Percentiles rank a stretch among this genome's conserved stretches.
phyloP scores from a whole-genome alignment of 768 basidiomycete species.

The Hortiboletus campestris region DNA sequence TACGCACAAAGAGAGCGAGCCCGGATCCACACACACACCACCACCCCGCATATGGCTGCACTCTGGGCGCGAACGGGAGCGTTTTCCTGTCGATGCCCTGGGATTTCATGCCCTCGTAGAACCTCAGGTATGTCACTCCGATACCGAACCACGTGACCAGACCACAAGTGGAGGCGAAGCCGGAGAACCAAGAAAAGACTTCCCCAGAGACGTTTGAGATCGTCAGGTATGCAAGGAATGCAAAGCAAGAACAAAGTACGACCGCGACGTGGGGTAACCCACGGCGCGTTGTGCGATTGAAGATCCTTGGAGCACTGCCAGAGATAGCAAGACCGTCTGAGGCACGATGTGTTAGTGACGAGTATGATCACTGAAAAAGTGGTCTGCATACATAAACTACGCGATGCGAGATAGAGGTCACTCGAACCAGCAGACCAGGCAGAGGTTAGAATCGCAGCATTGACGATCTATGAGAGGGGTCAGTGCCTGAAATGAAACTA shows the following conservation, averaged over 20 bases:
- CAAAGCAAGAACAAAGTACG: constrained; percentile 27
- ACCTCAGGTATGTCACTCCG: constrained; percentile 44
- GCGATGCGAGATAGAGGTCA: too few species aligned
- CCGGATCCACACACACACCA: constrained; percentile 30
- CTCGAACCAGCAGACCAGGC: background rate
- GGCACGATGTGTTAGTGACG: constrained; percentile 21
- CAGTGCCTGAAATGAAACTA: too few species aligned
- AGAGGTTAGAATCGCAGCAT: background rate
- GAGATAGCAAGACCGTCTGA: constrained; percentile 51
- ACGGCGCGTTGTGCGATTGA: constrained; percentile 36
- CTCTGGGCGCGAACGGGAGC: constrained; percentile 43
- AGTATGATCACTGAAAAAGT: background rate
- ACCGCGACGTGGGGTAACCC: constrained; percentile 48
- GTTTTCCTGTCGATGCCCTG: constrained; percentile 48
- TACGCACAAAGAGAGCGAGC: constrained; percentile 36
- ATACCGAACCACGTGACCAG: constrained; percentile 46
- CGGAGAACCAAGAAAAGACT: constrained; percentile 44
- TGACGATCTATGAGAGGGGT: too few species aligned
- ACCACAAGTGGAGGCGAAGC: constrained; percentile 37
- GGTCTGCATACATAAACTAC: background rate
- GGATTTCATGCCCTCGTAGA: constrained; percentile 42
- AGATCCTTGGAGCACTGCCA: constrained; percentile 53
- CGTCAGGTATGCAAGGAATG: constrained; percentile 41
- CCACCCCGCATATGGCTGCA: constrained; percentile 44
- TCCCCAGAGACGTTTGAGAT: constrained; percentile 32